Base-by-base conservation (phyloP, 805 yeast genomes). In the Wilhelminamyces savonicus region DNA sequence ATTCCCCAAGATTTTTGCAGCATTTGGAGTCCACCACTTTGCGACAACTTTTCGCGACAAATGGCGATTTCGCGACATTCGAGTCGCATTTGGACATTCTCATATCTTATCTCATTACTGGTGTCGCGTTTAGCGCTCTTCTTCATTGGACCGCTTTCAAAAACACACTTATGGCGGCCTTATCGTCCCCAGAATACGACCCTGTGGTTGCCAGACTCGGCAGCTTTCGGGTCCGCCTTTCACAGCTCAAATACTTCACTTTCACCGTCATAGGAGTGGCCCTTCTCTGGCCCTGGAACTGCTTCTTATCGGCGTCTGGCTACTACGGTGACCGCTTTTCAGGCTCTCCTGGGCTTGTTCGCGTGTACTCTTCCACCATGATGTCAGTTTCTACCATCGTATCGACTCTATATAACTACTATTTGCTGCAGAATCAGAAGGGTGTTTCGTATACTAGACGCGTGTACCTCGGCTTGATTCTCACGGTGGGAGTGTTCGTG, bases 281-380 rank as follows among this genome's bases (percentile, higher is more conserved):
- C 1, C 64, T 82, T 13, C 65, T 90, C 13, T 90, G 97, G 97
- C 97, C 97, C 0, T 90, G 97, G 96, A 92, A 90, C 62, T 78
- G 92, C 43, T 80, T 88, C 39, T 57, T 92, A 7, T 76, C 94
- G 1, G 95, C 96, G 0, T 74, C 95, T 0, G 81, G 82, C 7
- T 87, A 85, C 55, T 85, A 86, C 46, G 67, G 71, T 35, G 69
- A 73, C 40, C 51, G 87, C 42, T 74, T 90, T 38, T 56, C 59
- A 13, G 56, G 60, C 23, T 55, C 70, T 3, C 71, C 80, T 2
- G 28, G 55, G 2, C 54, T 79, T 43, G 68, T 82, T 8, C 66
- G 65, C 39, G 65, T 68, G 13, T 86, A 83, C 52, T 73, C 88
- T 2, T 78, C 92, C 13, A 75, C 92, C 0, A 82, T 87, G 82